phyloP scores from a whole-genome alignment of 768 basidiomycete species.

The Mrakia gelida region DNA sequence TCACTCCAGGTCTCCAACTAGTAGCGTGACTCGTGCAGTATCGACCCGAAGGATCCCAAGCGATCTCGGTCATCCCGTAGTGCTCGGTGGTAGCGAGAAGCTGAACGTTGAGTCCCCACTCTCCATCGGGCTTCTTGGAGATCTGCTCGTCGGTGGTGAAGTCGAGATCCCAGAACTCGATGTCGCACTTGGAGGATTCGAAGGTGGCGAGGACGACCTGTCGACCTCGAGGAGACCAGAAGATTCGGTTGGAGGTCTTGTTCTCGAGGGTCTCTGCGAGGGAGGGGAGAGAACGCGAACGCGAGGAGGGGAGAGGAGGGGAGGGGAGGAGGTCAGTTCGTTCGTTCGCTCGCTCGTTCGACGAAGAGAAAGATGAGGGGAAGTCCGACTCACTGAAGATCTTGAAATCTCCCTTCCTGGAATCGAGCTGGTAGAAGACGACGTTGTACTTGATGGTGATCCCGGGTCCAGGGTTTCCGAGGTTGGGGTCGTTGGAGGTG shows the following conservation, averaged over 20 bases:
- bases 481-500: slow-evolving; percentile 86
- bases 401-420: slow-evolving; percentile 86
- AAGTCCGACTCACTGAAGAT: slow-evolving; percentile 59
- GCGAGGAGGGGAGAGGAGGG: not conserved
- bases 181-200: slow-evolving; percentile 92
- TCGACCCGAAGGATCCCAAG: slow-evolving; percentile 97
- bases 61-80: slow-evolving; percentile 93
- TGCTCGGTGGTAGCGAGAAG: slow-evolving; percentile 82
- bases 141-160: slow-evolving; percentile 56
- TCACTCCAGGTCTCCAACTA: slow-evolving; percentile 87
- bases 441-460: slow-evolving; percentile 94
- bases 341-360: not conserved
- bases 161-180: slow-evolving; percentile 99
- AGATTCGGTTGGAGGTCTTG: slow-evolving; percentile 86
- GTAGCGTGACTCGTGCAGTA: slow-evolving; percentile 90
- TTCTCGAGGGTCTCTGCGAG: slow-evolving; percentile 64
- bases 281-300: not conserved
- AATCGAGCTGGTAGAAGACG: slow-evolving; percentile 91
- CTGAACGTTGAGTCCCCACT: slow-evolving; percentile 83
- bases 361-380: not conserved
- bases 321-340: not conserved
- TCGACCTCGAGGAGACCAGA: slow-evolving; percentile 94
- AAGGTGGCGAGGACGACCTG: slow-evolving; percentile 95
- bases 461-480: slow-evolving; percentile 82
- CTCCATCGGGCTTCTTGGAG: slow-evolving; percentile 48